Evolutionary conservation across 1,284 basidiomycete species (phyloP).

Genomic region (Neotropicomus parvogracilis): DNA sequence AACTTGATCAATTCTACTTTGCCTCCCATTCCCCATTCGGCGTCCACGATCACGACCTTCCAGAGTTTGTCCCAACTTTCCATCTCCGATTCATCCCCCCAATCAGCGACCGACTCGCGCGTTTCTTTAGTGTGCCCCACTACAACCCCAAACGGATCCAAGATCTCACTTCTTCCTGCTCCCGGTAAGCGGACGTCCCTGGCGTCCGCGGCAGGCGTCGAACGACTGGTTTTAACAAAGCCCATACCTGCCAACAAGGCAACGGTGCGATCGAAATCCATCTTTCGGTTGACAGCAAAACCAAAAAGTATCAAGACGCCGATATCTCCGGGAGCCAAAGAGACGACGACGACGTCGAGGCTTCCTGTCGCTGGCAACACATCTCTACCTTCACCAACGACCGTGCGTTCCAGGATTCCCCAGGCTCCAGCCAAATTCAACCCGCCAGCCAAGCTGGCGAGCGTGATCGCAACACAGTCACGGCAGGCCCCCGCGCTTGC

Average conservation of each 20-base stretch:
- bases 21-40: constrained; percentile 33
- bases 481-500: constrained; percentile 4
- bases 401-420: constrained; percentile 24
- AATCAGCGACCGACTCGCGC: constrained; percentile 23
- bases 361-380: constrained; percentile 12
- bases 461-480: constrained; percentile 30
- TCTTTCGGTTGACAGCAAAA: constrained; percentile 30
- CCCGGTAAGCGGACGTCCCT: constrained; percentile 28
- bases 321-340: neutral
- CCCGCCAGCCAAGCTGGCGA: constrained; percentile 30
- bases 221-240: constrained; percentile 10
- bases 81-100: constrained; percentile 9
- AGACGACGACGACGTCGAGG: constrained; percentile 6
- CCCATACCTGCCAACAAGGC: constrained; percentile 1
- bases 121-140: constrained; percentile 14
- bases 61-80: constrained; percentile 25
- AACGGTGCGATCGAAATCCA: constrained; percentile 25
- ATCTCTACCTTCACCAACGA: constrained; percentile 10
- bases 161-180: constrained; percentile 26
- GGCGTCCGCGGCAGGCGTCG: constrained; percentile 24
- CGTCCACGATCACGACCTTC: constrained; percentile 27
- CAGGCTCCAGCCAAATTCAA: constrained; percentile 26
- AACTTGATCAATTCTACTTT: constrained; percentile 11
- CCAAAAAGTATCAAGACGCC: constrained; percentile 26
- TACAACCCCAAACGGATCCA: constrained; percentile 14